Base-by-base conservation (phyloP, 805 yeast species). In the Lachancea sp. region DNA sequence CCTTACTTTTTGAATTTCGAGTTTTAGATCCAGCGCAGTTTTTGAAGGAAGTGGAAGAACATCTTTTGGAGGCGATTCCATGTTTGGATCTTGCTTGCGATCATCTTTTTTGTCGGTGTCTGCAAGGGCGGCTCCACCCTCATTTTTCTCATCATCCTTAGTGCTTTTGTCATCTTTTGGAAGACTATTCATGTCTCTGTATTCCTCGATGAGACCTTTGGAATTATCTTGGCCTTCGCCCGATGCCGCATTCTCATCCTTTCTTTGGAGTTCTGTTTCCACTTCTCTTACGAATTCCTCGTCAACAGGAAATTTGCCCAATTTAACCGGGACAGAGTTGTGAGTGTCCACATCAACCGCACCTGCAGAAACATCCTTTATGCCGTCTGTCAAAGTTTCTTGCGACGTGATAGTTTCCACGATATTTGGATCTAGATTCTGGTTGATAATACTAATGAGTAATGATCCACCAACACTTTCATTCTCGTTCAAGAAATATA, bases 391-490 rank as follows among this genome's bases (percentile, higher is more conserved):
- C 42, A 63, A 44, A 37, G 52, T 55, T 15, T 58, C 65, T 46
- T 53, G 60, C 17, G 62, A 54, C 9, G 58, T 58, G 5, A 59
- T 56, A 67, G 73, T 53, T 70, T 54, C 59, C 1, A 67, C 65
- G 13, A 69, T 57, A 36, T 67, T 64, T 13, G 74, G 73, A 35
- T 75, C 81, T 55, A 93, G 72, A 62, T 87, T 80, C 66, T 88
- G 90, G 68, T 93, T 93, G 50, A 93, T 81, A 40, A 88, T 74
- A 54, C 96, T 72, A 39, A 93, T 86, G 44, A 91, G 72, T 32
- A 91, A 77, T 2, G 90, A 83, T 2, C 98, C 98, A 36, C 98
- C 98, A 44, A 82, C 81, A 9, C 84, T 83, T 64, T 89, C 97
- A 61, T 89, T 87, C 59, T 91, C 97, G 61, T 88, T 95, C 44